Evolutionary conservation across 2,329 filamentous ascomycete species (phyloP).

Genomic region (Elsinoe necatrix): DNA sequence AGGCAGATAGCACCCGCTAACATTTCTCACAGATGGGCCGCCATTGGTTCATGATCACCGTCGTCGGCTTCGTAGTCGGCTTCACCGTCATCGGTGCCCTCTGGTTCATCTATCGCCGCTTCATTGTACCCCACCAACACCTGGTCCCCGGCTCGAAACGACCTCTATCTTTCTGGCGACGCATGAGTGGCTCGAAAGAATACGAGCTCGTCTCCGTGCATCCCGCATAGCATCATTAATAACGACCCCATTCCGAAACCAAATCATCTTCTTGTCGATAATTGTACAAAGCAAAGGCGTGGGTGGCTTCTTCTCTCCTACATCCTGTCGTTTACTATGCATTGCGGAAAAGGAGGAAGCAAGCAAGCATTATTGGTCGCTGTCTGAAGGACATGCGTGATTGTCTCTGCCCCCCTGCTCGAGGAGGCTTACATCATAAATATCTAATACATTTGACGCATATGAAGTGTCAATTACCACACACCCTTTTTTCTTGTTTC

Average conservation of each 20-base stretch:
- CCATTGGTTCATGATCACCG: conserved; percentile 49
- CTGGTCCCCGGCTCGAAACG: conserved; percentile 12
- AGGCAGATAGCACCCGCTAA: conserved; percentile 17
- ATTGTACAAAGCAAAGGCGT: not conserved
- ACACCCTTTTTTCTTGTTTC: not conserved
- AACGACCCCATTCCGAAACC: not conserved
- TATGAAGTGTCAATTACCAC: not conserved
- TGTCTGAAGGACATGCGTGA: not conserved
- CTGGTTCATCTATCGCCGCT: conserved; percentile 46
- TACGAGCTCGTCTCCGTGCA: conserved; percentile 18
- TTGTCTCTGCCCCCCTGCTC: not conserved
- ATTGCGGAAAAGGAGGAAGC: not conserved
- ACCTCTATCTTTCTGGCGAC: conserved; percentile 16
- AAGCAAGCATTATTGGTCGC: not conserved
- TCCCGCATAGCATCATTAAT: conserved; percentile 10
- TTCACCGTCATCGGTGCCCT: conserved; percentile 39
- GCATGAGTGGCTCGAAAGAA: conserved; percentile 17
- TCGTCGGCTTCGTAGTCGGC: conserved; percentile 43
- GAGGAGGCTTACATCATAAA: not conserved
- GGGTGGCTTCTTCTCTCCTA: conserved; percentile 7
- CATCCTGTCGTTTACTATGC: conserved; percentile 10
- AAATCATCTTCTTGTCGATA: conserved; percentile 6
- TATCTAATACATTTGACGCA: conserved; percentile 9
- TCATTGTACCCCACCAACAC: conserved; percentile 19
- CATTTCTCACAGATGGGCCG: conserved; percentile 30